Conservation (phyloP, 2,329 filamentous ascomycete species). For the Neospermospora avenae region DNA sequence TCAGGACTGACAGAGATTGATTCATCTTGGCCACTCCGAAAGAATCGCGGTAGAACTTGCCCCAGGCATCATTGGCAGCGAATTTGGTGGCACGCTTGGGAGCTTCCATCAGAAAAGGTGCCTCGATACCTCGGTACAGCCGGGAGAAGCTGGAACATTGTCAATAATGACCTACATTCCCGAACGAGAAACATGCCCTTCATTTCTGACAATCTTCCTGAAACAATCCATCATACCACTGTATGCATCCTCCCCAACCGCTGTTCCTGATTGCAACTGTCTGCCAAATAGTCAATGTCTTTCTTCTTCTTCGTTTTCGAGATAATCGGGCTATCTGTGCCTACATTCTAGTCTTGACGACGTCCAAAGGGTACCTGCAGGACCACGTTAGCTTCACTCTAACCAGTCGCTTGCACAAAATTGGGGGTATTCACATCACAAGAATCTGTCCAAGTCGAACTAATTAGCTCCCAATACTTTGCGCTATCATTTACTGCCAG, state of each 20-base stretch:
- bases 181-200: slow-evolving; percentile 63
- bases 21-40: slow-evolving; percentile 88
- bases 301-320: background rate
- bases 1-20: slow-evolving; percentile 86
- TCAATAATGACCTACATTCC: slow-evolving; percentile 8
- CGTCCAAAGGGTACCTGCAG: slow-evolving; percentile 92
- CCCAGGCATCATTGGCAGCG: slow-evolving; percentile 98
- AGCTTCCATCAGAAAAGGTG: slow-evolving; percentile 97
- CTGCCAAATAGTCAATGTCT: slow-evolving; percentile 43
- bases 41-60: slow-evolving; percentile 82
- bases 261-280: slow-evolving; percentile 78
- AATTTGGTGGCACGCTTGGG: slow-evolving; percentile 98
- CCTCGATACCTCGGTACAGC: slow-evolving; percentile 91
- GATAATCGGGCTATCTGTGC: slow-evolving; percentile 32
- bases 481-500: background rate
- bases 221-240: slow-evolving; percentile 99
- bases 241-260: slow-evolving; percentile 76
- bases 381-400: slow-evolving; percentile 19
- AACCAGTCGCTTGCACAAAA: slow-evolving; percentile 7
- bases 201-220: slow-evolving; percentile 91
- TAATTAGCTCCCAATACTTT: slow-evolving; percentile 20
- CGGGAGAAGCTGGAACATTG: slow-evolving; percentile 64
- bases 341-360: slow-evolving; percentile 97
- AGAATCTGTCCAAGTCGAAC: slow-evolving; percentile 60
- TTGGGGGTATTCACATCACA: slow-evolving; percentile 63